Evolutionary conservation across 2,329 filamentous ascomycete species (phyloP).

Genomic region (Fusarium protoensiforme): DNA sequence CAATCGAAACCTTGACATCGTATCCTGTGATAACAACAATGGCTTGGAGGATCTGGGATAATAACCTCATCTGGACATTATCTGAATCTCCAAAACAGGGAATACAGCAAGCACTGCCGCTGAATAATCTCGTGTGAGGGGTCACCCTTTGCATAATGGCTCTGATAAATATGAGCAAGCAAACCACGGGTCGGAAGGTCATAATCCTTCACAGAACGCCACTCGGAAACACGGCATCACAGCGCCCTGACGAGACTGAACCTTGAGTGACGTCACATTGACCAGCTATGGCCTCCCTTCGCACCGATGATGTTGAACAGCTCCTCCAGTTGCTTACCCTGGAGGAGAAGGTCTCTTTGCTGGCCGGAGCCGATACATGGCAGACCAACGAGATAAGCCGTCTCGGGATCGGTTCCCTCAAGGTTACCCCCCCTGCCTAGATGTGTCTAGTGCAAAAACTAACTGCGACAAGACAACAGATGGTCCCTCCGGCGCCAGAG

Average conservation of each 20-base stretch:
- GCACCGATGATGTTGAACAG: neutral
- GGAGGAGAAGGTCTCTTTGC: slow-evolving; percentile 15
- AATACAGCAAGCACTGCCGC: neutral
- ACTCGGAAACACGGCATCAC: neutral
- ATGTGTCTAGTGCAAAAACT: neutral
- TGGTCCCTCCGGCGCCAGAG: neutral
- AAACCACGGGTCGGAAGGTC: neutral
- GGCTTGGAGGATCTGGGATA: neutral
- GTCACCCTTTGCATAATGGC: neutral
- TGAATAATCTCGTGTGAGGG: neutral
- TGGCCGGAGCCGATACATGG: slow-evolving; percentile 16
- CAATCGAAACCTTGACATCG: neutral
- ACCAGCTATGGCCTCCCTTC: neutral
- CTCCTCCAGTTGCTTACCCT: neutral
- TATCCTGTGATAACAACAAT: neutral
- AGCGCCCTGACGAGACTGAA: neutral
- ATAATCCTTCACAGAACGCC: neutral
- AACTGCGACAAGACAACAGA: neutral
- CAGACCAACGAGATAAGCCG: slow-evolving; percentile 14
- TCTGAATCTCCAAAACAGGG: neutral
- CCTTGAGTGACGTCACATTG: neutral
- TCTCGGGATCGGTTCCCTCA: slow-evolving; percentile 16
- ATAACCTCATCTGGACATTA: neutral
- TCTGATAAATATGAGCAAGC: neutral
- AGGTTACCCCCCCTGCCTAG: neutral